These are phyloP conservation scores for Agaricus sinodeliciosus DNA, from an alignment of 768 basidiomycete species.

Conservation along the genomic window DNA sequence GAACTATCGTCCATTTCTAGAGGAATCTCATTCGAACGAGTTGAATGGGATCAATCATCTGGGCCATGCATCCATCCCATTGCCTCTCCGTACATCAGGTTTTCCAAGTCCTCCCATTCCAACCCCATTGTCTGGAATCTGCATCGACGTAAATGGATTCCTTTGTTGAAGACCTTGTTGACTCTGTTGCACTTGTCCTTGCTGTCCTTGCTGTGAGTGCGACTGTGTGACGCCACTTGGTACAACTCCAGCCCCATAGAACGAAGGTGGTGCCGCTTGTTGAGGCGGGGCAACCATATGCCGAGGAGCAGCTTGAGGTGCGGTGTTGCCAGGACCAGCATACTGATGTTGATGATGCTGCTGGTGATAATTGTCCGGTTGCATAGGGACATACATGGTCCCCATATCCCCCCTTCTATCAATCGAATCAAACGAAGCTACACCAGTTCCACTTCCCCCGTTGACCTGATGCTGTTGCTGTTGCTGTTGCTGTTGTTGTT, in stretches of 20 bases:
- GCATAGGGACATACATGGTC: conserved; percentile 73
- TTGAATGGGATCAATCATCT: conserved; percentile 37
- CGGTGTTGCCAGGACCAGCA: conserved; percentile 13
- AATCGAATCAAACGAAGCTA: conserved; percentile 45
- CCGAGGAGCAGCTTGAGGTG: conserved; percentile 29
- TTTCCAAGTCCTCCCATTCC: conserved; percentile 19
- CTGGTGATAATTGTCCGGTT: conserved; percentile 62
- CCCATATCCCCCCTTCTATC: conserved; percentile 61
- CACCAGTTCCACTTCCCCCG: neutral
- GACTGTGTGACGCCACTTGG: conserved; percentile 34
- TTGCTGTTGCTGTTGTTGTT: conserved; percentile 3
- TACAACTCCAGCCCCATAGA: conserved; percentile 62
- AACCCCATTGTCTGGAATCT: conserved; percentile 16
- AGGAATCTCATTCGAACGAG: too few species aligned
- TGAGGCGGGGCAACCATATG: conserved; percentile 41
- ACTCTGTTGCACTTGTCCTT: conserved; percentile 10
- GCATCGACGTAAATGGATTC: conserved; percentile 28
- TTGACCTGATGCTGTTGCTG: conserved; percentile 22
- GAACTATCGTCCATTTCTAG: too few species aligned
- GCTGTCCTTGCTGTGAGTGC: conserved; percentile 14
- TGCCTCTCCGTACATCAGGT: conserved; percentile 48
- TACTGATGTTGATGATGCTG: conserved; percentile 1
- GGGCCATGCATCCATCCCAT: conserved; percentile 70
- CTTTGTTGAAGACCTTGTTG: conserved; percentile 22
- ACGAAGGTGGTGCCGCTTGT: conserved; percentile 54